Evolutionary conservation across 495 filamentous ascomycete genomes (phyloP), one percentile per base, ranked within the genome.

Genomic region (Annulohypoxylon nitens): DNA sequence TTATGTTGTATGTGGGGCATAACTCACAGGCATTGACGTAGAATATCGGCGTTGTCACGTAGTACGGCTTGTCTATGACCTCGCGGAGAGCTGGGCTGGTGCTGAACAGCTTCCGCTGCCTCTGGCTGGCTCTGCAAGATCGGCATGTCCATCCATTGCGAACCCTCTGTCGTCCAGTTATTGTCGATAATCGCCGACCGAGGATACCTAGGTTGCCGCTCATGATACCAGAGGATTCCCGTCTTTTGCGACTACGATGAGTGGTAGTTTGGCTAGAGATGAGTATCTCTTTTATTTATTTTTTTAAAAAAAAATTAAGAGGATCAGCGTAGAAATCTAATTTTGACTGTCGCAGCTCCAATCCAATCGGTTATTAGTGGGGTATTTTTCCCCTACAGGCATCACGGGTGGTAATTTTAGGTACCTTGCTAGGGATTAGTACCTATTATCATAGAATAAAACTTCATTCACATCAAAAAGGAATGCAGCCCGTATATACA

Each of bases 11-110:
- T 18, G 30, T n/a, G 8, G 30, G 12, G 14, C 2, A 45, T 33
- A 39, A 68, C 84, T 73, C 86, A 97, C 94, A 90, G 23, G 95
- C 93, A 87, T 99, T 99, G 80, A 98, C 97, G 78, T 99, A 99
- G 85, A 98, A 99, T 55, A 99, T 99, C 6, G 96, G 96, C 6
- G 93, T 94, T 3, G 96, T 98, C 74, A 98, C 86, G 87, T 98
- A 98, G 86, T 91, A 98, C 4, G 97, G 95, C 84, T 99, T 98
- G 71, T 86, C 83, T 30, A 53, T 55, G 36, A 43, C 23, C 20
- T 70, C 53, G 12, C 9, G 20, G 4, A 36, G 51, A 61, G 48
- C 50, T 59, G 48, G 11, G 48, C 51, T 71, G 30, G 53, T 37
- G 61, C 47, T 70, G 50, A 72, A 77, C 12, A 67, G 72, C 69